phyloP scores from a whole-genome alignment of 164 flowering plant species.

The Nymphaea colorata region DNA sequence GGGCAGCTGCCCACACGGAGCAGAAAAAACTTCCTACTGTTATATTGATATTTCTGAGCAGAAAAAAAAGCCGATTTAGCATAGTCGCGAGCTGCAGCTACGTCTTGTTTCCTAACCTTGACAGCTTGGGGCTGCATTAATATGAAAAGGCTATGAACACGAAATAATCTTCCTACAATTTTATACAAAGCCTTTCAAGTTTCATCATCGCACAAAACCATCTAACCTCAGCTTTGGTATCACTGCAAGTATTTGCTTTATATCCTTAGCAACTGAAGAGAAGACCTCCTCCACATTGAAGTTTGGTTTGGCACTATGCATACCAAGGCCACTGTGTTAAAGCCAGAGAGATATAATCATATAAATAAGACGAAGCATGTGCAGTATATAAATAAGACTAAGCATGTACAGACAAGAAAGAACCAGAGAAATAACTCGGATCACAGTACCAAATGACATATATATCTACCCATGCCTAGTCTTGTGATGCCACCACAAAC shows the following conservation, averaged over 20 bases:
- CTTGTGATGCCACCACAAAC: slow-evolving; percentile 78
- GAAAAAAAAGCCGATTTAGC: slow-evolving; percentile 63
- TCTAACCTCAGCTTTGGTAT: slow-evolving; percentile 27
- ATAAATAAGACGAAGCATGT: no score
- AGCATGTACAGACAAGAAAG: no score
- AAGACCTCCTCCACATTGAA: slow-evolving; percentile 73
- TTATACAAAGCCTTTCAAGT: neutral
- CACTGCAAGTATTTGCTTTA: slow-evolving; percentile 72
- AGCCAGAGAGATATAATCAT: no score
- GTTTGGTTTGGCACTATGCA: slow-evolving; percentile 77
- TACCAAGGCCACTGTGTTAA: neutral
- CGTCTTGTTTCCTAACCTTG: slow-evolving; percentile 54
- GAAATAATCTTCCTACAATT: neutral
- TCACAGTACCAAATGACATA: slow-evolving; percentile 71
- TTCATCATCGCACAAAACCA: neutral
- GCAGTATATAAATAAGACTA: no score
- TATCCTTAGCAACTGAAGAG: slow-evolving; percentile 72
- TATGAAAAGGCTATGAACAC: neutral
- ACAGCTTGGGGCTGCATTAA: slow-evolving; percentile 60
- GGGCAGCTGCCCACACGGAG: no score
- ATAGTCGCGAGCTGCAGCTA: slow-evolving; percentile 36
- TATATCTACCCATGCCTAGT: slow-evolving; percentile 80
- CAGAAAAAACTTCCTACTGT: no score
- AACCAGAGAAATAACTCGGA: slow-evolving; percentile 21
- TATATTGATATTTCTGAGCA: no score